Conservation (phyloP, 306 rosid species). For the Betula pendula region DNA sequence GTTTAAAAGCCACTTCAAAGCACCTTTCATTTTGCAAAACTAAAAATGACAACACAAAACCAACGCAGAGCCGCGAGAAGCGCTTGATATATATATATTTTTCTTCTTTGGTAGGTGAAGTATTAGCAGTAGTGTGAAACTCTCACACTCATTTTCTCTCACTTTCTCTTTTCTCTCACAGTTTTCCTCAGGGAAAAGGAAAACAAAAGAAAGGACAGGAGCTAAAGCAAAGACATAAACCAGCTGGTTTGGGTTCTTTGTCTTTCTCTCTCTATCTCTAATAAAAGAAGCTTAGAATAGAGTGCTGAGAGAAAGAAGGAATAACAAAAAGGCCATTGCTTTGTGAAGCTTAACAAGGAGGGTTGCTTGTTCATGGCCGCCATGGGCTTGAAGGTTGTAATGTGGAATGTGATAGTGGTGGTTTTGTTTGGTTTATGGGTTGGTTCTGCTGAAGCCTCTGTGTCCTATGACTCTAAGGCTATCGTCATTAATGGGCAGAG, state of each 20-base stretch:
- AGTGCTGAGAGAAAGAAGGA: constrained; percentile 35
- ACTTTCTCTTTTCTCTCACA: constrained; percentile 2
- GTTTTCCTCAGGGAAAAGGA: constrained; percentile 16
- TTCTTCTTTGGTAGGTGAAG: neutral
- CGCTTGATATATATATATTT: neutral
- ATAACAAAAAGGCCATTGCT: constrained; percentile 38
- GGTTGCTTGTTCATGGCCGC: constrained; percentile 19
- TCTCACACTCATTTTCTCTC: constrained; percentile 18
- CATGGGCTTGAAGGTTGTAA: constrained; percentile 66
- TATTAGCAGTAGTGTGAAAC: constrained; percentile 8
- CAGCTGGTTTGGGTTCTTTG: constrained; percentile 46
- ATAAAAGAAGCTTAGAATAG: constrained; percentile 57
- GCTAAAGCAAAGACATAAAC: constrained; percentile 12
- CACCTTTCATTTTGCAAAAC: constrained; percentile 38
- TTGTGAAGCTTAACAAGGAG: constrained; percentile 31
- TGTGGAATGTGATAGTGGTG: constrained; percentile 60
- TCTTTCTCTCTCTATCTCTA: constrained; percentile 33
- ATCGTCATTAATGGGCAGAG: constrained; percentile 88
- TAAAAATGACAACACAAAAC: too few relatives aligned
- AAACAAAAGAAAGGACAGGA: neutral
- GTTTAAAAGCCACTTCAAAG: constrained; percentile 69
- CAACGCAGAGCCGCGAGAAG: neutral
- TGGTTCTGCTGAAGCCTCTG: constrained; percentile 63
- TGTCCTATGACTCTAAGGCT: constrained; percentile 79
- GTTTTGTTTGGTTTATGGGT: constrained; percentile 39